These are phyloP conservation scores for Hypsizygus ulmarius DNA, from an alignment of 1,284 basidiomycete genomes.

Conservation along the genomic window DNA sequence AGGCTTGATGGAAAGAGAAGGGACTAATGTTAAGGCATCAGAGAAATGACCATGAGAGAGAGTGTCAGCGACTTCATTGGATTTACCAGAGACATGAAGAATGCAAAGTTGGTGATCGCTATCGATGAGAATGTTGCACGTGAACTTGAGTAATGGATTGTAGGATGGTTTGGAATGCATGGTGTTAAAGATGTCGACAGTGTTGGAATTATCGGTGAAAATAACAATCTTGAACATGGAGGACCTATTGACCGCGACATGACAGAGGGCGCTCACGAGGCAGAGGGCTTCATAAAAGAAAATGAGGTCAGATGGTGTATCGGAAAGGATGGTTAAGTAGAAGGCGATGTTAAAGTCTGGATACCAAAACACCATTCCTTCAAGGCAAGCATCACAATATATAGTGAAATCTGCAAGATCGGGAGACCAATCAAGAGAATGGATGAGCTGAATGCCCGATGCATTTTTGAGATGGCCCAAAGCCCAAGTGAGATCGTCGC, in stretches of 20 bases:
- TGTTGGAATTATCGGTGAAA: constrained; percentile 32
- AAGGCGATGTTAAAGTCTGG: neutral
- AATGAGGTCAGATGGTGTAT: constrained; percentile 2
- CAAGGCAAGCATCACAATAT: constrained; percentile 20
- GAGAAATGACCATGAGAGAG: constrained; percentile 14
- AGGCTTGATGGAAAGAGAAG: too few species aligned
- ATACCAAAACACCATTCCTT: constrained; percentile 1
- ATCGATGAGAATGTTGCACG: constrained; percentile 26
- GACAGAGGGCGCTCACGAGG: neutral
- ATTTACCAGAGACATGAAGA: constrained; percentile 19
- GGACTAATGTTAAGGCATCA: neutral
- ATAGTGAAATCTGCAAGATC: constrained; percentile 15
- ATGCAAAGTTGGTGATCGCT: constrained; percentile 21
- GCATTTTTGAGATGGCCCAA: constrained; percentile 26
- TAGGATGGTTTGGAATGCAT: constrained; percentile 23
- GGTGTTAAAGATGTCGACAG: constrained; percentile 32
- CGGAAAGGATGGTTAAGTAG: neutral
- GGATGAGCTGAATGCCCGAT: constrained; percentile 17
- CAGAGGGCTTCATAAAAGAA: constrained; percentile 7
- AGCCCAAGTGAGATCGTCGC: constrained; percentile 19
- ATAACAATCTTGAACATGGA: constrained; percentile 5
- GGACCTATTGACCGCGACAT: neutral
- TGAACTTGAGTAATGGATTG: constrained; percentile 27
- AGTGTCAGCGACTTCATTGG: constrained; percentile 27
- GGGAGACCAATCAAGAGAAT: constrained; percentile 9